Evolutionary conservation across 2,329 filamentous ascomycete species (phyloP), one percentile per base, ranked within the genome.

Genomic region (Diaporthe sp.): DNA sequence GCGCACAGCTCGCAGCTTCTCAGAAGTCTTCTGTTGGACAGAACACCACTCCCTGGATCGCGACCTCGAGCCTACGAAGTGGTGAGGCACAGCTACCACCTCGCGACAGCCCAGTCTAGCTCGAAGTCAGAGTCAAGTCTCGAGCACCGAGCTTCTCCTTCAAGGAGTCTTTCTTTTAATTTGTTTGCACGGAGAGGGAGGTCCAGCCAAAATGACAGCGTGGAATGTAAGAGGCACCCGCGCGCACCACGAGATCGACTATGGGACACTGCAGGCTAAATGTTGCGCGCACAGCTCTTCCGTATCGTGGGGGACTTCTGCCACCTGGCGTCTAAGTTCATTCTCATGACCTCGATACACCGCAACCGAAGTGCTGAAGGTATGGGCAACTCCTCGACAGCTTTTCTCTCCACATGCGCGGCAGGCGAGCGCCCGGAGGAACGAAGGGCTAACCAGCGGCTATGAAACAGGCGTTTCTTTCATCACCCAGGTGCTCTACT

Each of bases 261-360:
- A 40, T 22, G n/a, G 13, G n/a, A 15, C 25, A 50, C 28, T 12
- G 7, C 19, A 35, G 42, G 22, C 74, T 74, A 70, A 68, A 50
- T 58, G 22, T 35, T 52, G 54, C 55, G 64, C 64, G 35, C 30
- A 28, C 75, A 91, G 90, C 77, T 89, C 79, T 91, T 98, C 85
- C 94, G 95, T 80, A 89, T 97, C 80, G 83, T 95, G 80, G 96
- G 91, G 82, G 96, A 98, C 83, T 84, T 96, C 79, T 95, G 94
- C 80, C 96, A 98, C 82, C 91, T 95, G 60, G 87, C 92, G 66
- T 97, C 95, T 74, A 98, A 98, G 89, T 91, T 92, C 83, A 97
- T 98, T 81, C 89, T 98, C 79, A 95, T 98, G 85, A 94, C 92
- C 86, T 92, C 95, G 72, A 98, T 98, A 80, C 95, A 98, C 85